Base-by-base conservation (phyloP, 2,329 filamentous ascomycete genomes). In the Arthrinium phaeospermum region DNA sequence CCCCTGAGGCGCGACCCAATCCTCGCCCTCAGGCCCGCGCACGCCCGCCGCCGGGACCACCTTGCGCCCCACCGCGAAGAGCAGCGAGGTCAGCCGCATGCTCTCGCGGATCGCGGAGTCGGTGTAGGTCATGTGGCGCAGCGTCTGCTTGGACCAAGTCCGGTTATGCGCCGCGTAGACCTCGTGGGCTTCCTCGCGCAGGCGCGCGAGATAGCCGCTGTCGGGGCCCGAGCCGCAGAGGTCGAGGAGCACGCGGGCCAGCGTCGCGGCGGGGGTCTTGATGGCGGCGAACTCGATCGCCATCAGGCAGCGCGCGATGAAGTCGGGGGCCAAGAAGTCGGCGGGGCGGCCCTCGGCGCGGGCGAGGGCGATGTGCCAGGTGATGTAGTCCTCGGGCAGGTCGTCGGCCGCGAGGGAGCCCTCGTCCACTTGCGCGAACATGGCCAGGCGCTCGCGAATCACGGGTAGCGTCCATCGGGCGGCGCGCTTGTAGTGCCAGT, bases 71-170 rank as follows among this genome's bases (percentile, higher is more conserved):
- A 68, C 13, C 3, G 64, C 64, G 41, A 46, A 68, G 10, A 68
- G 41, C 41, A 68, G 14, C 4, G 64, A 68, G 5, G 64, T 68
- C 64, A 68, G 41, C 1, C 64, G 64, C 64, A 68, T 68, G 44
- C 64, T 68, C 64, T 68, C 64, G 13, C 64, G 64, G n/a, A 68
- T 68, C 41, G 64, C 37, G 22, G 64, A 68, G 64, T 68, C 64
- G 16, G 64, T 44, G 5, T 19, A 24, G 64, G 16, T n/a, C 64
- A 68, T 68, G 64, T 30, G 41, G 10, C 64, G 64, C 41, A 68
- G 64, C 41, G 64, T 68, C 30, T 68, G 64, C 19, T 68, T 68
- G 41, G 64, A 68, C 64, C 64, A 68, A 41, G n/a, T 68, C 37
- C 22, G 37, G 41, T 46, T 8, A n/a, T 68, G 64, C 41, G 41